Base-by-base conservation (phyloP, 768 basidiomycete genomes). In the Mycena maculata region DNA sequence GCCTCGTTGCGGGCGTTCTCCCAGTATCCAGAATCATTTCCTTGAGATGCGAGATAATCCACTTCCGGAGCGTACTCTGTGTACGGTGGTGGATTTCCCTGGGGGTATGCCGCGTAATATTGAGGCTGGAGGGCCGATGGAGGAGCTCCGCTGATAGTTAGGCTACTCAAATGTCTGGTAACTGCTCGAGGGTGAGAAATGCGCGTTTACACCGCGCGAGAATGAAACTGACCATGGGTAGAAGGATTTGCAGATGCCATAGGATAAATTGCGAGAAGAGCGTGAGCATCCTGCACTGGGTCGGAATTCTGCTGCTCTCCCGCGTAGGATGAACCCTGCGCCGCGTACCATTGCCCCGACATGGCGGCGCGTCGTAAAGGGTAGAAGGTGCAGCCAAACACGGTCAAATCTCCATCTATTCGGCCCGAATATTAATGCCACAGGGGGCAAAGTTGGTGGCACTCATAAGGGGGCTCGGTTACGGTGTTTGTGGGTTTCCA, bases 241-340 rank as follows among this genome's bases (percentile, higher is more conserved):
- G 91, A 86, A n/a, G 92, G 92, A 5, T 89, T 91, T 28, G 90
- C 89, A 65, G 92, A 93, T 41, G 90, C 90, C 72, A 90, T 84
- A 41, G 93, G 91, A 76, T 92, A 94, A 36, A 86, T 81, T 5
- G 87, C 85, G 49, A 92, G 82, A 27, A 94, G 77, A 57, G 85
- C 79, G 68, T 92, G 92, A 2, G 91, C 88, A 76, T 89, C 88
- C 54, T 91, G 88, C 4, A 89, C 88, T 6, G 88, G 81, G 75
- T 88, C 85, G 38, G 82, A 20, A 16, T 18, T 76, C 7, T 63
- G 61, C 8, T 63, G 69, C 31, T 69, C 68, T 28, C 20, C 42
- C 48, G 48, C 59, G 47, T 56, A 61, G 23, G 68, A 61, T 18
- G 63, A 56, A 58, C 65, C 48, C 41, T 55, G 47, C 31, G 57